Percentiles rank a stretch among this genome's conserved stretches.
phyloP scores from a whole-genome alignment of 2,329 filamentous ascomycete genomes.

The Lecanicillium sp. region DNA sequence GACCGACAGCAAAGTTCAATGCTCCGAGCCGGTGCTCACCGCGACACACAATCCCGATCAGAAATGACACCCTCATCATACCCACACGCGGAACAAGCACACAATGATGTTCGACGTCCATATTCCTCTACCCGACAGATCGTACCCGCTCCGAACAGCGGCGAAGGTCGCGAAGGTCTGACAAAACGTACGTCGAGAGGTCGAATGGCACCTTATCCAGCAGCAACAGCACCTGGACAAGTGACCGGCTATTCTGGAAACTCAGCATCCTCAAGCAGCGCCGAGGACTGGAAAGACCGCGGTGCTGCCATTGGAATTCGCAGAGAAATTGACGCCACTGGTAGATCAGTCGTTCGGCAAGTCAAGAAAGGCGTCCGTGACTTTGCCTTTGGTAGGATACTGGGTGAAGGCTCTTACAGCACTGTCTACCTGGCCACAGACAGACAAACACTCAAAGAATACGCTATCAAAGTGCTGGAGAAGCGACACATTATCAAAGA shows the following conservation, averaged over 20 bases:
- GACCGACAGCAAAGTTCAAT: no score
- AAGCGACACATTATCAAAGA: slow-evolving; percentile 99
- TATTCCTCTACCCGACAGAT: no score
- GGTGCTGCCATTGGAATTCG: slow-evolving; percentile 81
- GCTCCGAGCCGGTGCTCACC: no score
- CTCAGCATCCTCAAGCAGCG: slow-evolving; percentile 19
- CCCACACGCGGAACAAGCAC: no score
- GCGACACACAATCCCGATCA: no score
- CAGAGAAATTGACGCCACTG: slow-evolving; percentile 77
- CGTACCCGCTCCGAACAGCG: no score
- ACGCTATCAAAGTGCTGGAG: slow-evolving; percentile 95
- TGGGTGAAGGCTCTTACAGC: slow-evolving; percentile 96
- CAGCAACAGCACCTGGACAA: slow-evolving; percentile 1
- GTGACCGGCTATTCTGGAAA: neutral
- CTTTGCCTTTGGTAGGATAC: slow-evolving; percentile 82
- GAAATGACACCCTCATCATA: no score
- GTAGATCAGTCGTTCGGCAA: slow-evolving; percentile 70
- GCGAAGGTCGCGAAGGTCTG: no score
- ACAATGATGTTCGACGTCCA: no score
- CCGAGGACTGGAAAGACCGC: slow-evolving; percentile 89
- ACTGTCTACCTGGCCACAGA: slow-evolving; percentile 91
- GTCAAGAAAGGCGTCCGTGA: slow-evolving; percentile 97
- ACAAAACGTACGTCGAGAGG: slow-evolving; percentile 11
- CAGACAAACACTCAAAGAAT: slow-evolving; percentile 87
- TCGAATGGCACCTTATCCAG: neutral